Percentiles rank a stretch among this genome's conserved stretches.
Evolutionary conservation across 2,329 filamentous ascomycete genomes (phyloP).

Genomic region (Sclerotinia minor): DNA sequence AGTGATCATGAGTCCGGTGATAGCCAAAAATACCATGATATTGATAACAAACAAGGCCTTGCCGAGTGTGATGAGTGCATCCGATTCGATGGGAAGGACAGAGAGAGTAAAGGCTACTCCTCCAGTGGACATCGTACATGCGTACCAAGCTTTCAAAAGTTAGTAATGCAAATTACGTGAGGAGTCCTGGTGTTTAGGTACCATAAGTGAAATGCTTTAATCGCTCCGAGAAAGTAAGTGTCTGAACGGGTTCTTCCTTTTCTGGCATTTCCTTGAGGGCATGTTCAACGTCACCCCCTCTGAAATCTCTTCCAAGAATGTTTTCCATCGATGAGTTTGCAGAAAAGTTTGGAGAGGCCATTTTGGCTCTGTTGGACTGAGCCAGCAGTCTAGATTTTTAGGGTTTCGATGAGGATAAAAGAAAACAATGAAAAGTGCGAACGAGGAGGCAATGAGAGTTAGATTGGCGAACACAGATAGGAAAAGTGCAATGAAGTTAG

Average conservation of each 20-base stretch:
- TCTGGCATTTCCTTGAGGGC: not conserved
- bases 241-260: constrained; percentile 8
- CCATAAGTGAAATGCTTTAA: constrained; percentile 25
- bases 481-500: constrained; percentile 11
- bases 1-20: constrained; percentile 54
- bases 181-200: constrained; percentile 19
- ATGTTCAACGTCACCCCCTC: constrained; percentile 7
- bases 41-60: constrained; percentile 69
- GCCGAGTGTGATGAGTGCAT: constrained; percentile 63
- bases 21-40: constrained; percentile 60
- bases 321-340: not conserved
- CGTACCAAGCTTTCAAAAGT: constrained; percentile 59
- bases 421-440: not conserved
- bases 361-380: constrained; percentile 22
- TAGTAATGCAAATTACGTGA: constrained; percentile 31
- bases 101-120: constrained; percentile 66
- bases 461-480: constrained; percentile 8
- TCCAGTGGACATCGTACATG: constrained; percentile 73
- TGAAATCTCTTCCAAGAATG: not conserved
- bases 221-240: constrained; percentile 14
- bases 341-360: constrained; percentile 6
- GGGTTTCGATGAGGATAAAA: constrained; percentile 3
- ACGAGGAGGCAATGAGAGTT: constrained; percentile 6
- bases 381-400: constrained; percentile 21
- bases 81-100: constrained; percentile 54